phyloP scores from a whole-genome alignment of 1,284 basidiomycete species.

The Microbotryomycetes sp. region DNA sequence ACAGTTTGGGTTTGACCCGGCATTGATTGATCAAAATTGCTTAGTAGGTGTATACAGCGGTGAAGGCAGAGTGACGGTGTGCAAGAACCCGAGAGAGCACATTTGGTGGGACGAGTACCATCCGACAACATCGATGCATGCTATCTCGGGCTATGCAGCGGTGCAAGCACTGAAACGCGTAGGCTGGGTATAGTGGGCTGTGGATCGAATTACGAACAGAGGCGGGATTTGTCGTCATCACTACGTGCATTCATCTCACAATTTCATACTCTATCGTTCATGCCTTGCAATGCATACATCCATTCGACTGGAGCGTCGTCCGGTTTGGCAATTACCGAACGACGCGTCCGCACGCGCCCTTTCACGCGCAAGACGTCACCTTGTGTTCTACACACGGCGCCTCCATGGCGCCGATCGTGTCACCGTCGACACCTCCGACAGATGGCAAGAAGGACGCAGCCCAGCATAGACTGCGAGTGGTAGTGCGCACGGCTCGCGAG shows the following conservation, averaged over 20 bases:
- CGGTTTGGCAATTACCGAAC: too few species aligned
- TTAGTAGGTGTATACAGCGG: conserved; percentile 5
- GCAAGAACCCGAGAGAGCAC: neutral
- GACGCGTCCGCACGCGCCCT: too few species aligned
- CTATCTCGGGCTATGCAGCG: neutral
- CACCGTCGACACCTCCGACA: neutral
- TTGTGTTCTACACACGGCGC: too few species aligned
- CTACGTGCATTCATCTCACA: too few species aligned
- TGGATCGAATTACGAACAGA: too few species aligned
- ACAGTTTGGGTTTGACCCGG: conserved; percentile 1
- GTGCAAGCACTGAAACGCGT: neutral
- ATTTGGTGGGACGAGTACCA: conserved; percentile 21
- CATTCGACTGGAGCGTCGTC: too few species aligned
- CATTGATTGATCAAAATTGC: conserved; percentile 3
- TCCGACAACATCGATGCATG: neutral
- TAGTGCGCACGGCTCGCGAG: neutral
- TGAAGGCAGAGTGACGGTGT: neutral
- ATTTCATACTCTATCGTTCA: too few species aligned
- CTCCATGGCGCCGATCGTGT: neutral
- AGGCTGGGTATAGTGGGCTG: neutral
- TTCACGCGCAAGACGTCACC: neutral
- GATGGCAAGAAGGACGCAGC: neutral
- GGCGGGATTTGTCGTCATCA: too few species aligned
- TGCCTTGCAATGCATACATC: too few species aligned
- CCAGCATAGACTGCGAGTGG: neutral